Conservation (phyloP, 306 rosid species). For the Fragaria iinumae region DNA sequence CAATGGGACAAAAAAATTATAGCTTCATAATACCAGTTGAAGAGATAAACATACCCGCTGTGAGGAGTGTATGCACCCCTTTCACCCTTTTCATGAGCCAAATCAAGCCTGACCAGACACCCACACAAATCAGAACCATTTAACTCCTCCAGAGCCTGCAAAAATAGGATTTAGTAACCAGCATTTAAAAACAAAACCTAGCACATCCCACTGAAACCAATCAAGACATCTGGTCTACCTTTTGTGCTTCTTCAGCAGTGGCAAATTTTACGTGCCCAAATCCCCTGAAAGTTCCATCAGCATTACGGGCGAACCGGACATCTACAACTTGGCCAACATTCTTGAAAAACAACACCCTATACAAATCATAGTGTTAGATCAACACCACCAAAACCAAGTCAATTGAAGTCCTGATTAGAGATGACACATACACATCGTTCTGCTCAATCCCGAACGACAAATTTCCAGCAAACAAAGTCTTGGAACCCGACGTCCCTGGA, state of each 20-base stretch:
- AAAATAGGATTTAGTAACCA: not conserved
- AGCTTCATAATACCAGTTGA: not conserved
- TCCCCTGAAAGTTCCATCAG: constrained; percentile 58
- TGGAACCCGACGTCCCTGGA: constrained; percentile 33
- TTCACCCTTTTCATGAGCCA: constrained; percentile 46
- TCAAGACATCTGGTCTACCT: constrained; percentile 27
- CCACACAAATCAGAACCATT: constrained; percentile 42
- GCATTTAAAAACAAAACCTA: not conserved
- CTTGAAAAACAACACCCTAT: constrained; percentile 69
- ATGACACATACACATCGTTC: constrained; percentile 60
- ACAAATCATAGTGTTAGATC: constrained; percentile 12
- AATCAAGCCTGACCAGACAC: not conserved
- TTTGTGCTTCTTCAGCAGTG: constrained; percentile 53
- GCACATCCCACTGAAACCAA: not conserved
- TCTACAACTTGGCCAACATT: constrained; percentile 62
- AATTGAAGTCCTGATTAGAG: too few species aligned
- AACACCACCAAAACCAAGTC: not conserved
- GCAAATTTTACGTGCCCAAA: constrained; percentile 86
- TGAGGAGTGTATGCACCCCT: constrained; percentile 63
- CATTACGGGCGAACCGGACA: constrained; percentile 52
- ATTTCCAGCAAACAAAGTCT: constrained; percentile 78
- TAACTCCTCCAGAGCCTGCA: constrained; percentile 53
- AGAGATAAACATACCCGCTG: constrained; percentile 30
- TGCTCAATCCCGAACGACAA: constrained; percentile 45
- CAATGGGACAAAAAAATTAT: not conserved